Percentiles rank a stretch among this genome's conserved stretches.
These are phyloP conservation scores for Yamadazyma laniorum DNA, from an alignment of 805 yeast genomes.

Conservation along the genomic window DNA sequence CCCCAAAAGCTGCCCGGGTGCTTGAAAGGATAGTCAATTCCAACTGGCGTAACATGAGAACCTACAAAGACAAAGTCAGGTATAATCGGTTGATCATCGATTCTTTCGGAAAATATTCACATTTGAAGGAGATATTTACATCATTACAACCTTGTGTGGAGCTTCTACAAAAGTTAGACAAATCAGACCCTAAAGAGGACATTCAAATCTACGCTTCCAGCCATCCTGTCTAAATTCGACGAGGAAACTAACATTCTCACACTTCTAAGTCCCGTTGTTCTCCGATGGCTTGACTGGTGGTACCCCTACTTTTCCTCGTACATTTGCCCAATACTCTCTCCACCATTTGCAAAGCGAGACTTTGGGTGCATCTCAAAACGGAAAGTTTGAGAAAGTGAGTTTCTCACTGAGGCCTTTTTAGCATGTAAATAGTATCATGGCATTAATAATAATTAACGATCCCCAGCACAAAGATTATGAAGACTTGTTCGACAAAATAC, in stretches of 20 bases:
- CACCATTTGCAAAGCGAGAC: too few relatives aligned
- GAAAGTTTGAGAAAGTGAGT: too few relatives aligned
- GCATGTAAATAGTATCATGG: constrained; percentile 6
- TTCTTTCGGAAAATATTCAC: neutral
- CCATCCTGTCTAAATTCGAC: too few relatives aligned
- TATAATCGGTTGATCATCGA: neutral
- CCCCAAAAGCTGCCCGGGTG: neutral
- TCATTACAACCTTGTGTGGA: neutral
- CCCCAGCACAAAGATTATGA: constrained; percentile 11
- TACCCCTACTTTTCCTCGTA: too few relatives aligned
- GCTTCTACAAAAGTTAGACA: neutral
- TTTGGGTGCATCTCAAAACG: too few relatives aligned
- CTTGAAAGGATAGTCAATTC: constrained; percentile 1
- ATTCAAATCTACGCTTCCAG: too few relatives aligned
- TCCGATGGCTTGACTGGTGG: too few relatives aligned
- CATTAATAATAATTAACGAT: constrained; percentile 10
- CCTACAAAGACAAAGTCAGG: neutral
- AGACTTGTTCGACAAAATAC: constrained; percentile 5
- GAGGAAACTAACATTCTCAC: too few relatives aligned
- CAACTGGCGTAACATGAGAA: constrained; percentile 7
- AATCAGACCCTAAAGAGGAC: too few relatives aligned
- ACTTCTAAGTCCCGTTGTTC: too few relatives aligned
- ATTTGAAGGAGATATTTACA: neutral
- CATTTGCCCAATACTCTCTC: too few relatives aligned
- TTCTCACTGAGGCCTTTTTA: too few relatives aligned